phyloP scores from a whole-genome alignment of 768 basidiomycete genomes.

The Rhizopogon roseolus region DNA sequence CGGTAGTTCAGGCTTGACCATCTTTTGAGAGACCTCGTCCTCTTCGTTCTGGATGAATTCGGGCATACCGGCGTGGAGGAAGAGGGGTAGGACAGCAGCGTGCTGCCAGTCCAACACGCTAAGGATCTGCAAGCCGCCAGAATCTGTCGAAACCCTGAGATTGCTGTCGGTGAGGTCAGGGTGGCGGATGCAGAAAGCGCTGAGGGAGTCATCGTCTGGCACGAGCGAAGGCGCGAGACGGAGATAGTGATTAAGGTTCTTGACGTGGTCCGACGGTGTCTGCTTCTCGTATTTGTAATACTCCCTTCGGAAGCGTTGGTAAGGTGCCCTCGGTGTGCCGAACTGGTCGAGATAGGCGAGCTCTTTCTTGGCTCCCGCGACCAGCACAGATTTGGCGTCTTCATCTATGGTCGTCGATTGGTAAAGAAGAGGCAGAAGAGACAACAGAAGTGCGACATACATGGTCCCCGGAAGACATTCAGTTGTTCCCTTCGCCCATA shows the following conservation, averaged over 20 bases:
- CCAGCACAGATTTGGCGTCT: constrained; percentile 38
- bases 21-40: constrained; percentile 33
- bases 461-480: constrained; percentile 48
- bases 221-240: constrained; percentile 30
- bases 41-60: constrained; percentile 41
- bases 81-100: constrained; percentile 46
- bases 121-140: constrained; percentile 32
- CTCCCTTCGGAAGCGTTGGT: constrained; percentile 40
- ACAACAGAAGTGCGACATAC: constrained; percentile 39
- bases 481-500: constrained; percentile 46
- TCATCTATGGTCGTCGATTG: too few species aligned
- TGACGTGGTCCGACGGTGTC: constrained; percentile 40
- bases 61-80: constrained; percentile 45
- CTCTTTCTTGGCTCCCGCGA: constrained; percentile 41
- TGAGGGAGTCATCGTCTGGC: too few species aligned
- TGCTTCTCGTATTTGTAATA: constrained; percentile 44
- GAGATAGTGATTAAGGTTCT: constrained; percentile 49
- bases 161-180: constrained; percentile 39
- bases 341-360: constrained; percentile 42
- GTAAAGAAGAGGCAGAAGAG: too few species aligned
- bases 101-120: constrained; percentile 54
- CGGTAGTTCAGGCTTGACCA: constrained; percentile 39
- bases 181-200: constrained; percentile 44
- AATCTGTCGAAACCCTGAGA: constrained; percentile 45
- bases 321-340: constrained; percentile 43